A percentile compares a stretch with the other conserved stretches of the same genome.
Conservation (phyloP, 1,139 yeast genomes). For the Pneumocystis murina region DNA sequence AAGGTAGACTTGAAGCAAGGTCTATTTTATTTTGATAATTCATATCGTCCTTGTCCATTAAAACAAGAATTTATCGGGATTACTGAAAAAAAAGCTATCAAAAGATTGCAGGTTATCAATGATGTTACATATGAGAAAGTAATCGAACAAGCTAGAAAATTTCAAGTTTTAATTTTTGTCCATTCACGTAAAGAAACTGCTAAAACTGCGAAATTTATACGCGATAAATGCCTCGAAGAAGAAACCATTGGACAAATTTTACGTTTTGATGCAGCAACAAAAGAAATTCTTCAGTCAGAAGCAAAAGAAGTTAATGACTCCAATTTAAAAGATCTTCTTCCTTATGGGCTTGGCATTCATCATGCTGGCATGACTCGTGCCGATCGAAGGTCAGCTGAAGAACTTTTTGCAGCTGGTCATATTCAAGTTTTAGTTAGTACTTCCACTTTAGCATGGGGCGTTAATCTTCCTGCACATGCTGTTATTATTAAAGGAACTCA, state of each 20-base stretch:
- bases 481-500: conserved; percentile 93
- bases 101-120: conserved; percentile 68
- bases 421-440: conserved; percentile 75
- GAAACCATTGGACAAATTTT: conserved; percentile 36
- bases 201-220: conserved; percentile 64
- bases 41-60: conserved; percentile 83
- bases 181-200: conserved; percentile 88
- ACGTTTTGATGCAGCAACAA: conserved; percentile 40
- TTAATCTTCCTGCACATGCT: conserved; percentile 90
- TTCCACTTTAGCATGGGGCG: conserved; percentile 98
- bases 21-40: conserved; percentile 63
- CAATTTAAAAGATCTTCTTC: conserved; percentile 46
- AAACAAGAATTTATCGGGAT: conserved; percentile 81
- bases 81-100: conserved; percentile 70
- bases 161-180: conserved; percentile 78
- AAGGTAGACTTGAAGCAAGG: conserved; percentile 47
- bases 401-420: conserved; percentile 75
- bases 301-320: conserved; percentile 40
- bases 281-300: conserved; percentile 53
- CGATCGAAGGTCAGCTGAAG: conserved; percentile 71
- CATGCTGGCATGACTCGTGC: conserved; percentile 76
- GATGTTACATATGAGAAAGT: conserved; percentile 82
- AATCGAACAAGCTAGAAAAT: conserved; percentile 46
- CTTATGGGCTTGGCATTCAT: conserved; percentile 75
- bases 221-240: conserved; percentile 44